A percentile compares a stretch with the other conserved stretches of the same genome.
phyloP scores from a whole-genome alignment of 148 eudicot species.

The Diospyros kaki region DNA sequence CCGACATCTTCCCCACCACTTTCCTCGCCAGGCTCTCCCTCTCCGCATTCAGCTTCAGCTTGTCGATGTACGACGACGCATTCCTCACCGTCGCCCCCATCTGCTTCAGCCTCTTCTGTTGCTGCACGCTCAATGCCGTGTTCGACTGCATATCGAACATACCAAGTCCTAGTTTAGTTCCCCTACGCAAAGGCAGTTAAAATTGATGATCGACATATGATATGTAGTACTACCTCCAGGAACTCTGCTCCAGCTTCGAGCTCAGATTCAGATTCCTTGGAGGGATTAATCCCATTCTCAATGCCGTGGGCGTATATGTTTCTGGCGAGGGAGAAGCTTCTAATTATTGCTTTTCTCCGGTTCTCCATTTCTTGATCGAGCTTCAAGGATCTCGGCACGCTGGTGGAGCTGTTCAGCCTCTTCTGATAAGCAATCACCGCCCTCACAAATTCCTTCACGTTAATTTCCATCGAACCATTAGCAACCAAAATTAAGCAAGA shows the following conservation, averaged over 20 bases:
- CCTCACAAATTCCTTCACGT: constrained; percentile 66
- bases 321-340: constrained; percentile 69
- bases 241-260: constrained; percentile 60
- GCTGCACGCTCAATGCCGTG: constrained; percentile 52
- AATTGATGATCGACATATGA: not conserved
- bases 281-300: constrained; percentile 8
- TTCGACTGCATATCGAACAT: constrained; percentile 39
- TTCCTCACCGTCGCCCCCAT: constrained; percentile 82
- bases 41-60: constrained; percentile 44
- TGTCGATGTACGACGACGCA: constrained; percentile 44
- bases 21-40: constrained; percentile 50
- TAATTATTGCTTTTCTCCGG: constrained; percentile 45
- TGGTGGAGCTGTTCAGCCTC: constrained; percentile 34
- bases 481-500: too few species aligned
- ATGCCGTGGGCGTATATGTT: constrained; percentile 39
- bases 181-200: too few species aligned
- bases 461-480: not conserved
- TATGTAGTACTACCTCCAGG: constrained; percentile 42
- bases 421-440: constrained; percentile 70
- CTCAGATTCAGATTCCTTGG: constrained; percentile 48
- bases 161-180: too few species aligned
- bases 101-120: constrained; percentile 52
- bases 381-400: constrained; percentile 35
- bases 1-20: constrained; percentile 59
- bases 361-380: constrained; percentile 54